Evolutionary conservation across 345 rosid species (phyloP), one percentile per base, ranked within the genome.

Genomic region (Brassica incana): DNA sequence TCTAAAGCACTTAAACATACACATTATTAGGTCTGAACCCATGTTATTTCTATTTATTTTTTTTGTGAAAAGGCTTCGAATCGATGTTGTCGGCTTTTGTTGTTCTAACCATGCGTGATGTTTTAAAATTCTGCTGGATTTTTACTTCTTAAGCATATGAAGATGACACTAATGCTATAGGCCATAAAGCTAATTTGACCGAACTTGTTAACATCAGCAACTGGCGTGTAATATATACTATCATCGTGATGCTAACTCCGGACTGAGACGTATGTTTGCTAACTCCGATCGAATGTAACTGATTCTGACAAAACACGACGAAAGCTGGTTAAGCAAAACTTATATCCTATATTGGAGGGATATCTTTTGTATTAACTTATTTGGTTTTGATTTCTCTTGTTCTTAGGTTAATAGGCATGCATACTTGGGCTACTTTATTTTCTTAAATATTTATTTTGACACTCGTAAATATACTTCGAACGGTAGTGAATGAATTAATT

Each of bases 401-500:
- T 40, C 48, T 40, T 40, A 9, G 14, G 12, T 58, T 20, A 16
- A 36, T 1, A 36, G 20, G 30, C 30, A 20, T 59, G 30, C 9
- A 59, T 8, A 20, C 29, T 18, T 8, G 9, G 2, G 10, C 23
- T 20, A 40, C 40, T 23, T 23, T 23, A 23, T 23, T 23, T 23
- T 23, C 2, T 23, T 1, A 23, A 23, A 23, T 23, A 23, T 23
- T 23, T 1, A 23, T 23, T 23, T 23, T 23, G 25, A 23, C 25
- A 23, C 23, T 20, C 23, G 23, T 20, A 20, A 38, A 38, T 7
- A 67, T 36, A 58, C 32, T 58, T 25, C 1, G 1, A 60, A 40
- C 15, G 76, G 14, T 62, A 27, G 40, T 40, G 60, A 65, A 65
- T 65, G 36, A 72, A 72, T 65, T 36, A 71, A 56, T 72, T 27